phyloP scores from a whole-genome alignment of 2,329 filamentous ascomycete species.

The Penicillium italicum region DNA sequence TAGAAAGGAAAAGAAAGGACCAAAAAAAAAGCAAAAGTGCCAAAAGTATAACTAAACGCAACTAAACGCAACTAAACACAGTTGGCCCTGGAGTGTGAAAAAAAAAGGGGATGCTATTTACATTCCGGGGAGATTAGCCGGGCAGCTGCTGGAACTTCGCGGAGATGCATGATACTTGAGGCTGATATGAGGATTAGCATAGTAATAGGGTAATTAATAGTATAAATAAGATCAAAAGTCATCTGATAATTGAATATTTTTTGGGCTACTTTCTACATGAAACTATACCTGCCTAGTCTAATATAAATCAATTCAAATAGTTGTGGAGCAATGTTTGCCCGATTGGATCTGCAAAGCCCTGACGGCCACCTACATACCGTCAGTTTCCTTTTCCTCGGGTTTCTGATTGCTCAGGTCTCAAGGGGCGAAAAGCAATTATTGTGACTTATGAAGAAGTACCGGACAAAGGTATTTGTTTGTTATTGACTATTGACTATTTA shows the following conservation, averaged over 20 bases:
- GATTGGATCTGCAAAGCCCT: constrained; percentile 3
- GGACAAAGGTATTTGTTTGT: constrained; percentile 1
- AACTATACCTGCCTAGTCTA: not conserved
- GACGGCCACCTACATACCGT: constrained; percentile 8
- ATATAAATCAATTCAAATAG: constrained; percentile 1
- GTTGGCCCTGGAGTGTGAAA: not conserved
- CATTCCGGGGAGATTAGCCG: constrained; percentile 17
- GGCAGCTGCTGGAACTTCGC: constrained; percentile 13
- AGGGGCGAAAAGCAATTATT: not conserved
- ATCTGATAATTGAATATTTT: not conserved
- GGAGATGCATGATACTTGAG: not conserved
- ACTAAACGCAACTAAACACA: not conserved
- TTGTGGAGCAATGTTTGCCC: not conserved
- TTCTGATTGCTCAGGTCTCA: constrained; percentile 10
- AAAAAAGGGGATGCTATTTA: constrained; percentile 4
- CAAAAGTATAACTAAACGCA: not conserved
- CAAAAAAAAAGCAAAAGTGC: not conserved
- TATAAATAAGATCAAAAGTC: constrained; percentile 1
- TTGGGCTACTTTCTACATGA: not conserved
- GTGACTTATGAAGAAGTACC: not conserved
- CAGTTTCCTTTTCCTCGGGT: constrained; percentile 6
- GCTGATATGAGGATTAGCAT: not conserved
- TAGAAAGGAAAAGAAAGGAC: not conserved
- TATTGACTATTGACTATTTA: not conserved
- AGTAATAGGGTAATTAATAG: not conserved